Conservation (phyloP, 1,284 basidiomycete genomes). For the Cryptococcus deneoformans region DNA sequence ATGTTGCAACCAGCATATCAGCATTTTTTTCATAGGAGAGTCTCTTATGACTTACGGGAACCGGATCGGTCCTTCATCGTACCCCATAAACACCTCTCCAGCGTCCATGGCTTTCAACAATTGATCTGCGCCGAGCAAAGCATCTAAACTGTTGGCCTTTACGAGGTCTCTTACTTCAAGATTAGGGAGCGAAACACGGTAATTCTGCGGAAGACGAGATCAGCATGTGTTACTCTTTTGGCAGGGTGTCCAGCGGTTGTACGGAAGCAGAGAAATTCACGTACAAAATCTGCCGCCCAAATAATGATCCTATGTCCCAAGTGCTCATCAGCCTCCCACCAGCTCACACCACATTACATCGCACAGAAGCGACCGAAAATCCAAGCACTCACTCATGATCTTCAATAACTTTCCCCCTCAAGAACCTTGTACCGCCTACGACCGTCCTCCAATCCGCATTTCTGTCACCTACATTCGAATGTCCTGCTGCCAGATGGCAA, state of each 20-base stretch:
- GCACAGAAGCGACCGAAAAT: too few species aligned
- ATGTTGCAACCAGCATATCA: conserved; percentile 31
- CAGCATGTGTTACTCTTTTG: not conserved
- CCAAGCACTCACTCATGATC: conserved; percentile 73
- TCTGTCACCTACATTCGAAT: conserved; percentile 81
- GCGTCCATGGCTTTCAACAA: conserved; percentile 68
- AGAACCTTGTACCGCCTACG: conserved; percentile 73
- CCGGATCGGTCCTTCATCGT: conserved; percentile 79
- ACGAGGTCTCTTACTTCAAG: conserved; percentile 68
- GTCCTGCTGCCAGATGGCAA: conserved; percentile 87
- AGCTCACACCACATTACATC: too few species aligned
- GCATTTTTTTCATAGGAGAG: conserved; percentile 2
- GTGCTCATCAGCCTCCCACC: not conserved
- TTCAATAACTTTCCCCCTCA: conserved; percentile 80
- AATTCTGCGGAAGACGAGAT: conserved; percentile 57
- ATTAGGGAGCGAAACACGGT: conserved; percentile 85
- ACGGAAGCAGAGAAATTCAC: not conserved
- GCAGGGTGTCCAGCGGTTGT: too few species aligned
- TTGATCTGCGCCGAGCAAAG: conserved; percentile 79
- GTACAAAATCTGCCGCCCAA: conserved; percentile 81
- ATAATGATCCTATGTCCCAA: conserved; percentile 56
- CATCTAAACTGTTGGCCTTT: conserved; percentile 63
- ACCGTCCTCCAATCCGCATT: conserved; percentile 94
- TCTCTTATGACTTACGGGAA: conserved; percentile 54
- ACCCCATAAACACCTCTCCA: conserved; percentile 73